A percentile compares a stretch with the other conserved stretches of the same genome.
phyloP scores from a whole-genome alignment of 1,139 yeast species.

The Diutina catenulata region DNA sequence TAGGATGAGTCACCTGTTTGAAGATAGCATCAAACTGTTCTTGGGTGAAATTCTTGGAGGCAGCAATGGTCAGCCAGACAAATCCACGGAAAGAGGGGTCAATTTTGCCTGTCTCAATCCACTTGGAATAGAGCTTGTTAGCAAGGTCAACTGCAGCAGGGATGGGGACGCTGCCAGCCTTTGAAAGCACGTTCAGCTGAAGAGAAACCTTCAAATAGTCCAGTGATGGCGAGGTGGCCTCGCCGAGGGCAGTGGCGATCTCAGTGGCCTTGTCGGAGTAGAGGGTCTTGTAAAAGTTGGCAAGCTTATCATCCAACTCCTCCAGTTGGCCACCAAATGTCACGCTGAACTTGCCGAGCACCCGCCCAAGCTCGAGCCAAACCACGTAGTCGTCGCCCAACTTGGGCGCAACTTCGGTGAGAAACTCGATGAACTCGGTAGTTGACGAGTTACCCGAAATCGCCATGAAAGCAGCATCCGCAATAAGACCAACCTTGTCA shows the following conservation, averaged over 20 bases:
- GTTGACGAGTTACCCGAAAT: constrained; percentile 48
- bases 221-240: background rate
- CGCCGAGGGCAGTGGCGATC: background rate
- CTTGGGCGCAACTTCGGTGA: background rate
- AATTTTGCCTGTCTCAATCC: constrained; percentile 23
- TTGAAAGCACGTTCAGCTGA: constrained; percentile 3
- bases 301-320: constrained; percentile 18
- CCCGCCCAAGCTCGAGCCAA: constrained; percentile 48
- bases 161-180: background rate
- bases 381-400: constrained; percentile 37
- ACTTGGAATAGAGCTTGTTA: constrained; percentile 23
- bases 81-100: constrained; percentile 48
- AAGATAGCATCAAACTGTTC: constrained; percentile 36
- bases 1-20: constrained; percentile 41
- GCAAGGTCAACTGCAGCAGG: constrained; percentile 20
- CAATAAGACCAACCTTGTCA: constrained; percentile 57
- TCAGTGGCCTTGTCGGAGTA: background rate
- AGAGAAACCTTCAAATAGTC: constrained; percentile 2
- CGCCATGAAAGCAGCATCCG: constrained; percentile 52
- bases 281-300: constrained; percentile 11
- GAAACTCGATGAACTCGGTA: constrained; percentile 26
- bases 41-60: constrained; percentile 28
- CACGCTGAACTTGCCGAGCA: constrained; percentile 29
- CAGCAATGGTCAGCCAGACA: constrained; percentile 38
- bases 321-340: constrained; percentile 32